Evolutionary conservation across 805 yeast genomes (phyloP), one percentile per base, ranked within the genome.

Genomic region (Saccharomycopsis sp.): DNA sequence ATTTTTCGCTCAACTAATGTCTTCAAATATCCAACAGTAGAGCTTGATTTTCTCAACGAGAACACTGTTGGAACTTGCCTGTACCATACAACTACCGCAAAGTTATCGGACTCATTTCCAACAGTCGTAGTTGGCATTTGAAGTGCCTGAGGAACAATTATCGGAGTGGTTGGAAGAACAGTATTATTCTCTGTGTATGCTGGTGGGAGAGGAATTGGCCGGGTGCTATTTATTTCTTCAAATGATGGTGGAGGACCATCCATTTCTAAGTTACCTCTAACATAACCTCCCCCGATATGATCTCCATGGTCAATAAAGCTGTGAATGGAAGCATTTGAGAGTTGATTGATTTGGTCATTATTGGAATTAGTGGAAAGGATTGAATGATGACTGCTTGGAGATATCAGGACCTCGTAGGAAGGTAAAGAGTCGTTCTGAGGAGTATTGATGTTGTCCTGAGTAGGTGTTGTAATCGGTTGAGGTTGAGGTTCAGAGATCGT

Each of bases 241-340:
- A 38, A 38, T 7, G 16, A 11, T 9, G 41, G 41, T 6, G 34
- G 41, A 17, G 35, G 41, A 6, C 34, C 41, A 27, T 38, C 41
- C n/a, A 38, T 23, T 27, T 38, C 24, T 13, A 38, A 13, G 41
- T 16, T 23, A 21, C 41, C 19, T 14, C 35, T n/a, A n/a, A 7
- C 14, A n/a, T 21, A 24, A 14, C 21, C 7, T n/a, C 6, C 8
- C n/a, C 7, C 21, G 14, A 5, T 8, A 38, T 16, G 17, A 23
- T 20, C 14, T 19, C 17, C 38, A 13, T 13, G 9, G 16, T 2
- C 9, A 16, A n/a, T 23, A 9, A 11, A 9, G 29, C 11, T 17
- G 13, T 9, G 38, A 11, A 9, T 5, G 14, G 8, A 9, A 8
- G 35, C 36, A 11, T n/a, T 33, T 14, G 2, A 33, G 14, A 9